phyloP scores from a whole-genome alignment of 2,329 filamentous ascomycete species.

The Alternaria arbusti region DNA sequence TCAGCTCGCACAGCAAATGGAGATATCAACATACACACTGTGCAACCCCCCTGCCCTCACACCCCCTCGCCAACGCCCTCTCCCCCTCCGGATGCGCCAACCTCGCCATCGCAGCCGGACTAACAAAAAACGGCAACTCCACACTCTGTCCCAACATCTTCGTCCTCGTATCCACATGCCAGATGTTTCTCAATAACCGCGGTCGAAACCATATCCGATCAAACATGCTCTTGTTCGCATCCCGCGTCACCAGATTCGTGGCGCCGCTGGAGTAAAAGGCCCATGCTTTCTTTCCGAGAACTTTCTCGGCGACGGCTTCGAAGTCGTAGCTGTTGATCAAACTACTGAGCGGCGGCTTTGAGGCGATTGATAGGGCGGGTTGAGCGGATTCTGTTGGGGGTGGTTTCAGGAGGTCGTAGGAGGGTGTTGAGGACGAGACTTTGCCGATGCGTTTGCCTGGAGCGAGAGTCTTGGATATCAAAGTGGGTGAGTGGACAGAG shows the following conservation, averaged over 20 bases:
- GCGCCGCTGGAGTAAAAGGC: constrained; percentile 59
- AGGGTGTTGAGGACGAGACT: neutral
- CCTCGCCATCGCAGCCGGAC: constrained; percentile 37
- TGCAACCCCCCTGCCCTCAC: constrained; percentile 31
- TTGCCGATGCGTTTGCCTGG: constrained; percentile 25
- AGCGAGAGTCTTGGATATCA: constrained; percentile 45
- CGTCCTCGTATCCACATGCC: constrained; percentile 16
- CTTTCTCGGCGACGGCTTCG: constrained; percentile 49
- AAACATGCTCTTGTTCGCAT: constrained; percentile 52
- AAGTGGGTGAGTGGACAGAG: constrained; percentile 55
- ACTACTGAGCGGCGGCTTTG: constrained; percentile 48
- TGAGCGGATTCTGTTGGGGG: neutral
- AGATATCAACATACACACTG: constrained; percentile 39
- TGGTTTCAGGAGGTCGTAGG: neutral
- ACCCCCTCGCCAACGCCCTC: constrained; percentile 33
- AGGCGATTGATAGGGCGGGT: neutral
- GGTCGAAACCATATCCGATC: constrained; percentile 57
- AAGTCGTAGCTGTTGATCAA: constrained; percentile 54
- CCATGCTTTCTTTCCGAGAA: constrained; percentile 50
- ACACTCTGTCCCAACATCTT: constrained; percentile 28
- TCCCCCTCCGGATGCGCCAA: constrained; percentile 41
- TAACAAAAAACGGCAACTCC: constrained; percentile 36
- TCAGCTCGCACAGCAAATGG: neutral
- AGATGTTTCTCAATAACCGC: constrained; percentile 52
- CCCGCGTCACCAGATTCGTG: constrained; percentile 57